Base-by-base conservation (phyloP, 768 basidiomycete genomes). In the Boletus sp. region DNA sequence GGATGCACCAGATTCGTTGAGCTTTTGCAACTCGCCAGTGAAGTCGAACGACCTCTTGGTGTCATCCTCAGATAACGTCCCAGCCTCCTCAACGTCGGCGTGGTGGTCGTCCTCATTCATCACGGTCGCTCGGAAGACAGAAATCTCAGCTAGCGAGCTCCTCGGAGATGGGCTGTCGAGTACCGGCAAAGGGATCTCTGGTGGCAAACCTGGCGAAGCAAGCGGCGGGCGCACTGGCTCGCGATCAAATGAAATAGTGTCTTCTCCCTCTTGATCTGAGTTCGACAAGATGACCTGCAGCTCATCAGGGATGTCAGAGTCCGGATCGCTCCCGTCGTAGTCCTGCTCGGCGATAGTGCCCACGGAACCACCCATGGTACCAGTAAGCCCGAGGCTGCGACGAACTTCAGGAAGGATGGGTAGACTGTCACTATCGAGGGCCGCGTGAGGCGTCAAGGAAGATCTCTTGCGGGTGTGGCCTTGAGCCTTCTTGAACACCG, bases 41-140 rank as follows among this genome's bases (percentile, higher is more conserved):
- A 92, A 93, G 63, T 93, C 90, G 56, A 92, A 93, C 1, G 84
- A 87, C 61, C 80, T 86, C 72, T 85, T 89, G 0, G 89, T 91
- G 57, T 86, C 82, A 49, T 81, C 81, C 50, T 84, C 83, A 14
- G 82, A 83, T 13, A 74, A 72, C 35, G 65, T 50, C 3, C 57
- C 75, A 21, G 69, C 70, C 19, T n/a, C n/a, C n/a, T 75, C 78
- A 4, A 73, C 54, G 38, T 79, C 73, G 1, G 63, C 72, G 21
- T 71, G 72, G 35, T 76, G 67, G 1, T 67, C 74, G 14, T 76
- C 71, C 8, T 79, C 79, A 25, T 81, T 78, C 42, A 79, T 66
- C 34, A 83, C 62, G 15, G 74, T 64, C 5, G 77, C 74, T 30
- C 72, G 72, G 72, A 81, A 78, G 4, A 76, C 62, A 1, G 78